Conservation (phyloP, 2,329 filamentous ascomycete species). For the Fusarium anthophilum region DNA sequence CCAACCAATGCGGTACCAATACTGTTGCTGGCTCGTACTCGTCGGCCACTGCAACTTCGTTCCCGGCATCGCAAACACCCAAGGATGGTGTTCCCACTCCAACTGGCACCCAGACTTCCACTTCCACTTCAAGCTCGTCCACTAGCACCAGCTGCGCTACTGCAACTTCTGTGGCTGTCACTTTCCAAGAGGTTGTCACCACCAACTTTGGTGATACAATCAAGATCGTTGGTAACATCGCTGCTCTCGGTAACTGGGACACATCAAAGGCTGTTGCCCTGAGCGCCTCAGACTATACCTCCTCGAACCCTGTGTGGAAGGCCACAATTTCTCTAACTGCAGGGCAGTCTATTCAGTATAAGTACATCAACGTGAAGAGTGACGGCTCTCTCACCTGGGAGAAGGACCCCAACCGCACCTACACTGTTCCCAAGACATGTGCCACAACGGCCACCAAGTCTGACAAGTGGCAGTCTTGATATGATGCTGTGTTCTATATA, state of each 20-base stretch:
- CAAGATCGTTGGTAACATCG: conserved; percentile 69
- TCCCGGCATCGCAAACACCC: conserved; percentile 61
- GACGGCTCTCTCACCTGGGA: conserved; percentile 72
- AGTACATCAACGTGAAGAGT: conserved; percentile 69
- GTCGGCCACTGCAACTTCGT: conserved; percentile 56
- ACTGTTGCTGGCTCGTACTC: conserved; percentile 62
- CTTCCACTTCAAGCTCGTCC: conserved; percentile 38
- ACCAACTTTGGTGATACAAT: conserved; percentile 72
- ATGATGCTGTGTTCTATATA: neutral
- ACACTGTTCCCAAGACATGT: conserved; percentile 47
- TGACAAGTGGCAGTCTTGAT: conserved; percentile 45
- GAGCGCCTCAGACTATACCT: conserved; percentile 67
- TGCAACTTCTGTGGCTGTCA: conserved; percentile 63
- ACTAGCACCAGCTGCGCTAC: conserved; percentile 50
- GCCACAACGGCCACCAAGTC: conserved; percentile 39
- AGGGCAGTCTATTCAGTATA: conserved; percentile 70
- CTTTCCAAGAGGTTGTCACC: conserved; percentile 67
- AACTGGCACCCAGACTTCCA: conserved; percentile 42
- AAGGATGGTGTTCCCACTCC: conserved; percentile 47
- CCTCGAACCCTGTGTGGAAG: conserved; percentile 69
- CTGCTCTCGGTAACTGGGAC: conserved; percentile 71
- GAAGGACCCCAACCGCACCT: conserved; percentile 62
- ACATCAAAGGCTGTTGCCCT: conserved; percentile 63
- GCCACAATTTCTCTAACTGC: conserved; percentile 63
- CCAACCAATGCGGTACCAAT: conserved; percentile 57